Conservation (phyloP, 169 alveolate species). For the Plasmodium falciparum region DNA sequence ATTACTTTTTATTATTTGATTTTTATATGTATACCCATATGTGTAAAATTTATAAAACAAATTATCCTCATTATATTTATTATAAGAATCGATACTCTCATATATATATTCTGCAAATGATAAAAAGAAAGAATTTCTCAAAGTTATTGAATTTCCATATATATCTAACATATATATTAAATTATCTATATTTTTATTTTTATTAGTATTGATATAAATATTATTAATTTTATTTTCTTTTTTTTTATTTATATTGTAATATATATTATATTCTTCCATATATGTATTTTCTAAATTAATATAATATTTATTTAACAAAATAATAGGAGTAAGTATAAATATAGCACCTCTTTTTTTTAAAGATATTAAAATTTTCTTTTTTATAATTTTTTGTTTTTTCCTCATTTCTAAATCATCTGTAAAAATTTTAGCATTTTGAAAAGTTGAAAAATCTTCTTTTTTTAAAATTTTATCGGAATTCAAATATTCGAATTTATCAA, state of each 20-base stretch:
- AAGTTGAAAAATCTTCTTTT: conserved; percentile 39
- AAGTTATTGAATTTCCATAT: conserved; percentile 52
- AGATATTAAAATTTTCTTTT: conserved; percentile 43
- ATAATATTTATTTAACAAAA: conserved; percentile 77
- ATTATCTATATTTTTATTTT: conserved; percentile 14
- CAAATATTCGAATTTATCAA: conserved; percentile 72
- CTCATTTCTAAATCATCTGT: conserved; percentile 46
- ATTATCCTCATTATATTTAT: conserved; percentile 45
- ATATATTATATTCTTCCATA: conserved; percentile 34
- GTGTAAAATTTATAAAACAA: conserved; percentile 55
- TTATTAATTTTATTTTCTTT: conserved; percentile 45
- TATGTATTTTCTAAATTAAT: conserved; percentile 62
- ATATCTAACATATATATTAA: conserved; percentile 58
- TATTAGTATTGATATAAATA: conserved; percentile 58
- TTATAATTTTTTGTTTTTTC: conserved; percentile 14
- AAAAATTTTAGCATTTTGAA: conserved; percentile 57
- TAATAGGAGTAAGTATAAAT: conserved; percentile 73
- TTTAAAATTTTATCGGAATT: conserved; percentile 41
- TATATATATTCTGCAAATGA: conserved; percentile 63
- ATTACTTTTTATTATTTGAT: conserved; percentile 17
- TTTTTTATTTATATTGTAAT: conserved; percentile 15
- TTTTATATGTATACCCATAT: conserved; percentile 60
- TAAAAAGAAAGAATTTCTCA: conserved; percentile 50
- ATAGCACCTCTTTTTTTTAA: conserved; percentile 62
- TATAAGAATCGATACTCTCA: conserved; percentile 42